A percentile compares a stretch with the other conserved stretches of the same genome.
Evolutionary conservation across 1,284 basidiomycete species (phyloP).

Genomic region (Xerocomus amazonicus): DNA sequence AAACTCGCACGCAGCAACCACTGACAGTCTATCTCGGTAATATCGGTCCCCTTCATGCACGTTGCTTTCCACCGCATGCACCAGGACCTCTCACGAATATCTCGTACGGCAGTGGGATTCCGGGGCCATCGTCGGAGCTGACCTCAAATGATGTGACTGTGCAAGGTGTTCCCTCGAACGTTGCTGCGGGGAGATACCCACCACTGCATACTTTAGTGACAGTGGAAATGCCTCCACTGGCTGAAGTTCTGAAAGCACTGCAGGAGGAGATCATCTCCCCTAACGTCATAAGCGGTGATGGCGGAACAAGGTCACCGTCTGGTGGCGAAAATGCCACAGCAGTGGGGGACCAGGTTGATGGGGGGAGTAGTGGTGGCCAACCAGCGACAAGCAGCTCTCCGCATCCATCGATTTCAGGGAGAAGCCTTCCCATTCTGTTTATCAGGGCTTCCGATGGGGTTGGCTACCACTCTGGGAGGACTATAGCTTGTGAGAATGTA

Average conservation of each 20-base stretch:
- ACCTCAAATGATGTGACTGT: slow-evolving; percentile 30
- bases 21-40: slow-evolving; percentile 88
- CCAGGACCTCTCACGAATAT: slow-evolving; percentile 63
- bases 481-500: slow-evolving; percentile 79
- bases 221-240: slow-evolving; percentile 71
- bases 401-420: slow-evolving; percentile 53
- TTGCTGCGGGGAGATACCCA: slow-evolving; percentile 43
- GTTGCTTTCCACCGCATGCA: slow-evolving; percentile 65
- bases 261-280: slow-evolving; percentile 61
- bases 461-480: slow-evolving; percentile 80
- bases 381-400: slow-evolving; percentile 28
- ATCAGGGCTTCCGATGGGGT: slow-evolving; percentile 74
- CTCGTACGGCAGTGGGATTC: slow-evolving; percentile 45
- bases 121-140: slow-evolving; percentile 32
- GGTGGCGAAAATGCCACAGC: slow-evolving; percentile 16
- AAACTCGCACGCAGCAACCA: slow-evolving; percentile 59
- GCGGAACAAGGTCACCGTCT: slow-evolving; percentile 30
- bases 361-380: slow-evolving; percentile 16
- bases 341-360: slow-evolving; percentile 20
- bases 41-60: slow-evolving; percentile 75
- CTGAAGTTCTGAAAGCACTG: slow-evolving; percentile 68
- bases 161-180: slow-evolving; percentile 30
- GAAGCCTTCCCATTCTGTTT: slow-evolving; percentile 67
- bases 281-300: slow-evolving; percentile 32
- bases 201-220: slow-evolving; percentile 71